Conservation (phyloP, 2,329 filamentous ascomycete genomes). For the Pseudogymnoascus verrucosus region DNA sequence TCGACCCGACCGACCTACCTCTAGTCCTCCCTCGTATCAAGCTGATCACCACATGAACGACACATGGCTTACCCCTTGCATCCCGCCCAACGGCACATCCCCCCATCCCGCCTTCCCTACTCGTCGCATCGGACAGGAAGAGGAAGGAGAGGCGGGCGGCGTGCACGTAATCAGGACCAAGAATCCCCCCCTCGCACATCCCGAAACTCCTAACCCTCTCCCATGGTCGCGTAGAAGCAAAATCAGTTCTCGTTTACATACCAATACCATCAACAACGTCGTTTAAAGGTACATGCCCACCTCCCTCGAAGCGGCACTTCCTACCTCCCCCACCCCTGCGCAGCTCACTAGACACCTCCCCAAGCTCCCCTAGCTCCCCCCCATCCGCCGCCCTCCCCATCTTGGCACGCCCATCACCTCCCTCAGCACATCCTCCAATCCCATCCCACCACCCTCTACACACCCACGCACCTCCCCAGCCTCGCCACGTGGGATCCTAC, state of each 20-base stretch:
- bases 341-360: not conserved
- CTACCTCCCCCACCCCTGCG: not conserved
- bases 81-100: not conserved
- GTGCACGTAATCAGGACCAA: not conserved
- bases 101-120: not conserved
- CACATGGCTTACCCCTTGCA: slow-evolving; percentile 1
- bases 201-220: not conserved
- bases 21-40: not conserved
- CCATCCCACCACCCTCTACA: no score
- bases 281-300: not conserved
- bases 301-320: not conserved
- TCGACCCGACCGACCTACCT: not conserved
- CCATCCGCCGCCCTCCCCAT: not conserved
- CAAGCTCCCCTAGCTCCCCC: not conserved
- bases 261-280: no score
- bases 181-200: not conserved
- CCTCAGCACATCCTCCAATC: no score
- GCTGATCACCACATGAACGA: not conserved
- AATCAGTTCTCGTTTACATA: no score
- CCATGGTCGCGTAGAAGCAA: not conserved
- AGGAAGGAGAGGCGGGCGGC: not conserved
- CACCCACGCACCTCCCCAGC: no score
- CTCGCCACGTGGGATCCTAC: no score
- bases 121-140: not conserved
- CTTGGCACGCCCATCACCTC: no score